phyloP scores from a whole-genome alignment of 208 protist species.

The Crithidia sp. region DNA sequence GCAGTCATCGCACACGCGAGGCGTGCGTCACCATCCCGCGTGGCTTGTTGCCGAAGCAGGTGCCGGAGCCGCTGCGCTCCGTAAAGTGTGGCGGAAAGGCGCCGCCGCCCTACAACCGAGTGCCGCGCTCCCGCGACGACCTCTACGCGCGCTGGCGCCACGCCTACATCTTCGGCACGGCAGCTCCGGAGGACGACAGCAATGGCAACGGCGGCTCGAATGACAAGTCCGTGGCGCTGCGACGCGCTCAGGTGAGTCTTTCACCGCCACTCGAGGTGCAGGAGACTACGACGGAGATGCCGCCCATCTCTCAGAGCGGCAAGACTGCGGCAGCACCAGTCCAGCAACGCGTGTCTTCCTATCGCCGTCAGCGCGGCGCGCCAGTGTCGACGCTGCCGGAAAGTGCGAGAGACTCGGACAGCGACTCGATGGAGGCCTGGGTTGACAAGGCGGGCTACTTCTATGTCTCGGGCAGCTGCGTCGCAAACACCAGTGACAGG shows the following conservation, averaged over 20 bases:
- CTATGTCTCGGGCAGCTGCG: not conserved
- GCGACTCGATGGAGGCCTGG: conserved; percentile 3
- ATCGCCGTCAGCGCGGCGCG: too few relatives aligned
- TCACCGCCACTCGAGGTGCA: too few relatives aligned
- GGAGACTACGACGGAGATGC: too few relatives aligned
- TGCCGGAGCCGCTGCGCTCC: conserved; percentile 17
- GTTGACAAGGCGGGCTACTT: conserved; percentile 12
- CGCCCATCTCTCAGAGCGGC: too few relatives aligned
- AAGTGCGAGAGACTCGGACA: not conserved
- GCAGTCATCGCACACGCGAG: not conserved
- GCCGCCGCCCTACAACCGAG: not conserved
- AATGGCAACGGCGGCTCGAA: not conserved
- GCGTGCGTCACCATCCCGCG: conserved; percentile 14
- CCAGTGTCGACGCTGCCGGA: conserved; percentile 1
- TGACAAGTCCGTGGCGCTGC: too few relatives aligned
- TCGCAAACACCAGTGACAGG: not conserved
- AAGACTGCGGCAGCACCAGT: too few relatives aligned
- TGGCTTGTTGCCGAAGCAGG: conserved; percentile 9
- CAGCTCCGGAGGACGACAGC: conserved; percentile 1
- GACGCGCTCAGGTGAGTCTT: too few relatives aligned
- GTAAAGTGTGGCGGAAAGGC: conserved; percentile 1
- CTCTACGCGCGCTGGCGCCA: conserved; percentile 13
- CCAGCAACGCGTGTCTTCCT: too few relatives aligned
- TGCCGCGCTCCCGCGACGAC: not conserved
- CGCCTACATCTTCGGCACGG: conserved; percentile 20